A percentile compares a stretch with the other conserved stretches of the same genome.
Conservation (phyloP, 202 grass and related monocot species). For the Hordeum pubiflorum region DNA sequence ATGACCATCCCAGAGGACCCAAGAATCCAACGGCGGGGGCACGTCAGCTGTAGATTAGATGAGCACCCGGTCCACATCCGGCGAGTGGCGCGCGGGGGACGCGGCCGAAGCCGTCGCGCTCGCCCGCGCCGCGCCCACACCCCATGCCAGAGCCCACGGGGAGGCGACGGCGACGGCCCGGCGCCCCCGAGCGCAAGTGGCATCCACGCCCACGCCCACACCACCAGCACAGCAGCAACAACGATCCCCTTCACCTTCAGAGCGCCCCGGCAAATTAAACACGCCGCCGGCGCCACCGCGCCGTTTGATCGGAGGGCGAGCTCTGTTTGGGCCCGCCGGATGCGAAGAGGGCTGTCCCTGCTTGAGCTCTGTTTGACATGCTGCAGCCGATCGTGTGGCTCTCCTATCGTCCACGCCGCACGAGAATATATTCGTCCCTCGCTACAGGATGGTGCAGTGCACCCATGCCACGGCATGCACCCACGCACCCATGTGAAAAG, state of each 20-base stretch:
- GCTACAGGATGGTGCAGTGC: no score
- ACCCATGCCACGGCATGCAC: neutral
- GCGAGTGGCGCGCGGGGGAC: neutral
- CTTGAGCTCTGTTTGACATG: no score
- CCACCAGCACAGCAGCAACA: neutral
- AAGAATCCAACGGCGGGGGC: neutral
- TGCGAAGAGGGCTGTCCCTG: no score
- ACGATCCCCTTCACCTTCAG: neutral
- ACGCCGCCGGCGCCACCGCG: neutral
- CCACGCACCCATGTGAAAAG: neutral
- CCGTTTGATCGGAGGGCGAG: no score
- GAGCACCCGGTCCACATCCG: conserved; percentile 25
- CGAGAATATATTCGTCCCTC: neutral
- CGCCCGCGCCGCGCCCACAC: neutral
- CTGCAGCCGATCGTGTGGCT: neutral
- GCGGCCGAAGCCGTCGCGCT: neutral
- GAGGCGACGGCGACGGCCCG: neutral
- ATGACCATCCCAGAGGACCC: neutral
- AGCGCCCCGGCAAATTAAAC: neutral
- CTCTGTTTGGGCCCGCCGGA: no score
- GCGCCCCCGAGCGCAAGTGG: neutral
- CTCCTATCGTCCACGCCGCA: neutral
- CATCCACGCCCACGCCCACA: neutral
- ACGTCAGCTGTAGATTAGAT: conserved; percentile 29
- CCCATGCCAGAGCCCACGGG: conserved; percentile 7